phyloP scores from a whole-genome alignment of 257 asterid species.

The Gardenia jasminoides region DNA sequence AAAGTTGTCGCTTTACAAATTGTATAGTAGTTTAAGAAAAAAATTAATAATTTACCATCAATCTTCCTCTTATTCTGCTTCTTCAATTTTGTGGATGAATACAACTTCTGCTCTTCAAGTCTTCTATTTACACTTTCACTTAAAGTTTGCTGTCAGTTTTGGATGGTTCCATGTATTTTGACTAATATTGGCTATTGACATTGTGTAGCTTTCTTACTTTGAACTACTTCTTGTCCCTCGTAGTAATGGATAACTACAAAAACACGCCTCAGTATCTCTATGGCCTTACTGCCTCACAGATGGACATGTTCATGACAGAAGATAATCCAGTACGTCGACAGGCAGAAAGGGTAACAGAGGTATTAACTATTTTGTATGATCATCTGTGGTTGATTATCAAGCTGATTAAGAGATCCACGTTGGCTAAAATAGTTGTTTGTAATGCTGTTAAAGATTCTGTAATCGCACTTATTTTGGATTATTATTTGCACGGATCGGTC shows the following conservation, averaged over 20 bases:
- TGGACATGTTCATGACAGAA: constrained; percentile 95
- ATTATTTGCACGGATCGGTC: not conserved
- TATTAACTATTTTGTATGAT: constrained; percentile 20
- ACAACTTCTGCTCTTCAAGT: not conserved
- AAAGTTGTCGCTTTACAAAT: not conserved
- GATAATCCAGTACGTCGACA: constrained; percentile 69
- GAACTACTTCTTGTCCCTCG: constrained; percentile 13
- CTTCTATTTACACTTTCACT: not conserved
- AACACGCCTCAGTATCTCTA: constrained; percentile 74
- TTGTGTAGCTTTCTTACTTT: not conserved
- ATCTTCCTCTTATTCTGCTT: not conserved
- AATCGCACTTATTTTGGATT: not conserved
- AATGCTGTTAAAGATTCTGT: not conserved
- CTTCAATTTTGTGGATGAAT: not conserved
- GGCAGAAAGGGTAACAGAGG: constrained; percentile 79
- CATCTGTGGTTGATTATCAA: not conserved
- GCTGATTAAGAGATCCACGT: not conserved
- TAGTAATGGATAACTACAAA: constrained; percentile 85
- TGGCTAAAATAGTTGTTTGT: not conserved
- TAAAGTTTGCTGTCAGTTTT: not conserved
- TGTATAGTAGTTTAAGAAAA: not conserved
- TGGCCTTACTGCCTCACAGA: constrained; percentile 84
- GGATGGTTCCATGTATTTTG: not conserved
- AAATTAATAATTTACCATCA: not conserved
- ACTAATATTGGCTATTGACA: not conserved